Evolutionary conservation across 1,139 yeast species (phyloP).

Genomic region (Yamadazyma mexicana): DNA sequence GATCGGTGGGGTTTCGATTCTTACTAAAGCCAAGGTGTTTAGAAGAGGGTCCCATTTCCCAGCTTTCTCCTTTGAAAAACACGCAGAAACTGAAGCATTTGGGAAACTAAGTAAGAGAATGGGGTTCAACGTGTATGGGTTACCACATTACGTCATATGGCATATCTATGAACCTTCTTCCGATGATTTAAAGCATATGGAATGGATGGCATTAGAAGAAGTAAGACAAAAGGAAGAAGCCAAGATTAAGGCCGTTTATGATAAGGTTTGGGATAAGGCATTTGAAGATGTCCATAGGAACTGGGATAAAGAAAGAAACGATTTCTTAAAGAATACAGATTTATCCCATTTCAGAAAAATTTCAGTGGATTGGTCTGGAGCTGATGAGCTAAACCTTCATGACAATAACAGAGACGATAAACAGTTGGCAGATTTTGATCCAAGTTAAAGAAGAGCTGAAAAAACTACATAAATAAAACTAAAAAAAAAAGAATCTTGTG

Average conservation of each 20-base stretch:
- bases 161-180: constrained; percentile 87
- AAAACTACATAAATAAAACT: no score
- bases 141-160: constrained; percentile 91
- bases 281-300: constrained; percentile 69
- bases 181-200: constrained; percentile 90
- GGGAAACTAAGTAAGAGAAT: constrained; percentile 81
- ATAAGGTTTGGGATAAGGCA: constrained; percentile 74
- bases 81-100: constrained; percentile 92
- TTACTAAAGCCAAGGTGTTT: constrained; percentile 78
- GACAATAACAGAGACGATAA: constrained; percentile 24
- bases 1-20: constrained; percentile 86
- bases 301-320: constrained; percentile 67
- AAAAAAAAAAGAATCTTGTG: background rate
- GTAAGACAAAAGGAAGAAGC: constrained; percentile 69
- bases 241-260: constrained; percentile 65
- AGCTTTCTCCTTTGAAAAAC: constrained; percentile 85
- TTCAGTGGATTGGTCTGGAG: constrained; percentile 69
- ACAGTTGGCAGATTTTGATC: constrained; percentile 46
- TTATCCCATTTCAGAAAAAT: constrained; percentile 48
- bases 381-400: constrained; percentile 44
- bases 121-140: constrained; percentile 80
- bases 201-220: constrained; percentile 95
- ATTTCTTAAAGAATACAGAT: constrained; percentile 74
- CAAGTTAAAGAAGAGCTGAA: constrained; percentile 22
- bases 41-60: constrained; percentile 84